These are phyloP conservation scores for Jamesozyma jinghongensis DNA, from an alignment of 805 yeast species.

Conservation along the genomic window DNA sequence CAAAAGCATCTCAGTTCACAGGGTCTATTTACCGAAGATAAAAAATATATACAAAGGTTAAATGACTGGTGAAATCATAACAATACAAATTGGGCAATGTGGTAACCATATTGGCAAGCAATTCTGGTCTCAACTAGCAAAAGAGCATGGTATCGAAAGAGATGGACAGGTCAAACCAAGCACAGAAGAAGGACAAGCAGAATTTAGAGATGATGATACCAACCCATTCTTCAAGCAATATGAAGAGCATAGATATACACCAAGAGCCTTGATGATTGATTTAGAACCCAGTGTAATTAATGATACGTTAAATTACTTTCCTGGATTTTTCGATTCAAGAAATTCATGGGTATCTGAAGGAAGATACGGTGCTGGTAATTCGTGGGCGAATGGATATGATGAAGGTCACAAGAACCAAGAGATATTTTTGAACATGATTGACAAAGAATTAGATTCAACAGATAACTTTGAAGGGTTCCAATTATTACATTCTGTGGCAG, in stretches of 20 bases:
- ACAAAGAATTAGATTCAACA: constrained; percentile 81
- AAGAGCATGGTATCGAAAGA: constrained; percentile 68
- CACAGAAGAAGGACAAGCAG: constrained; percentile 5
- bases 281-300: constrained; percentile 83
- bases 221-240: constrained; percentile 74
- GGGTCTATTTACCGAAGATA: too few species aligned
- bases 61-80: constrained; percentile 57
- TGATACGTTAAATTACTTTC: constrained; percentile 44
- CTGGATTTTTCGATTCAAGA: constrained; percentile 71
- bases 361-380: constrained; percentile 93
- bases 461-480: constrained; percentile 88
- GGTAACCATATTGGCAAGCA: constrained; percentile 93
- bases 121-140: constrained; percentile 83
- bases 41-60: too few species aligned
- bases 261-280: constrained; percentile 78
- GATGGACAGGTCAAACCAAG: constrained; percentile 27
- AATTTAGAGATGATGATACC: constrained; percentile 56
- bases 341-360: constrained; percentile 69
- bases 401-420: constrained; percentile 64
- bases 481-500: constrained; percentile 89
- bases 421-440: constrained; percentile 71
- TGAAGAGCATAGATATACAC: constrained; percentile 72
- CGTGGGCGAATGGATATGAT: constrained; percentile 86
- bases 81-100: constrained; percentile 75
- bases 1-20: too few species aligned